These are phyloP conservation scores for Houttuynia cordata DNA, from an alignment of 164 flowering plant genomes.

Conservation along the genomic window DNA sequence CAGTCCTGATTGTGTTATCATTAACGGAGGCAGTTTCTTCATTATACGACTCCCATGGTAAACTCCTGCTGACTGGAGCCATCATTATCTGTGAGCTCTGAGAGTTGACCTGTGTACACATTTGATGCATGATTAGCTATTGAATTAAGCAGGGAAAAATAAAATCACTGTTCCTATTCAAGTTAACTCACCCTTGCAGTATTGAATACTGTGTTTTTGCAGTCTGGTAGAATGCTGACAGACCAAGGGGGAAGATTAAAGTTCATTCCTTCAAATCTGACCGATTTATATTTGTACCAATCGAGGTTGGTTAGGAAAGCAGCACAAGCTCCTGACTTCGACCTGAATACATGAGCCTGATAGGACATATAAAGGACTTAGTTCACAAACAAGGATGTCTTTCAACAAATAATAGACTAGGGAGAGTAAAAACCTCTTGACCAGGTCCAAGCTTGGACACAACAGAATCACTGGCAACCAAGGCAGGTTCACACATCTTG, in stretches of 20 bases:
- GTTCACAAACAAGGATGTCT: neutral
- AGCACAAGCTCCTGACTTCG: conserved; percentile 58
- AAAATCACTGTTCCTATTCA: neutral
- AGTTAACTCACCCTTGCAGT: conserved; percentile 61
- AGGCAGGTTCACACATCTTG: conserved; percentile 67
- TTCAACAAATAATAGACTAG: too few relatives aligned
- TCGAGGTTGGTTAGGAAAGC: conserved; percentile 85
- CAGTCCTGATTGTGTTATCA: conserved; percentile 24
- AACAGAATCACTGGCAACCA: conserved; percentile 57
- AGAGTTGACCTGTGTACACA: conserved; percentile 34
- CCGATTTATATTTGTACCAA: conserved; percentile 26
- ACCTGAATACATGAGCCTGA: conserved; percentile 63
- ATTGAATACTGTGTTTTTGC: conserved; percentile 66
- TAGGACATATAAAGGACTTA: neutral
- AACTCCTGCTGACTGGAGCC: conserved; percentile 23
- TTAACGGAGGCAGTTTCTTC: conserved; percentile 47
- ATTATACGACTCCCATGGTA: conserved; percentile 66
- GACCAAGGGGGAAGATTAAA: conserved; percentile 89
- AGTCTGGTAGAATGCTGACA: conserved; percentile 87
- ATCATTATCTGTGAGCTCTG: conserved; percentile 39
- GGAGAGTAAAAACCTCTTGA: conserved; percentile 47
- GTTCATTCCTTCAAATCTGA: conserved; percentile 32
- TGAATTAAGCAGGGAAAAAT: neutral
- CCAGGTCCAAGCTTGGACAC: conserved; percentile 33
- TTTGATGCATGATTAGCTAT: neutral